phyloP scores from a whole-genome alignment of 305 asterid species.

The Fraxinus nigra region DNA sequence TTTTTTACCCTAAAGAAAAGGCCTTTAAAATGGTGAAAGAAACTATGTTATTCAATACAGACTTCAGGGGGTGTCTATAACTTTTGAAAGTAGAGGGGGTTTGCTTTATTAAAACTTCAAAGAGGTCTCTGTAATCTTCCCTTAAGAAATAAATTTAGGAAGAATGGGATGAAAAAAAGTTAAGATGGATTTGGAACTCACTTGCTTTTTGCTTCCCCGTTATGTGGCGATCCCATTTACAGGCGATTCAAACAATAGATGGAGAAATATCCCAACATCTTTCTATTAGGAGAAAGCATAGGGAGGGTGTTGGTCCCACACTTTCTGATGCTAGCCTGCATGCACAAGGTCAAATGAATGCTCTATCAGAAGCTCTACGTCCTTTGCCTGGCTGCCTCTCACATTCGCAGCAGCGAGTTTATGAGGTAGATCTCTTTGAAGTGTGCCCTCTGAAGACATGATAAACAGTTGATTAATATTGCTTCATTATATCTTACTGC shows the following conservation, averaged over 20 bases:
- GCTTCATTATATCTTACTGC: slow-evolving; percentile 18
- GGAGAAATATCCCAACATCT: slow-evolving; percentile 86
- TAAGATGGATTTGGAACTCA: slow-evolving; percentile 14
- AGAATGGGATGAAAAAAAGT: background rate
- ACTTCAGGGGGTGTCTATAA: background rate
- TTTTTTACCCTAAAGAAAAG: background rate
- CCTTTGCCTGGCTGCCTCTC: slow-evolving; percentile 95
- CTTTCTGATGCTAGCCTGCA: slow-evolving; percentile 65
- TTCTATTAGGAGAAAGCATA: slow-evolving; percentile 67
- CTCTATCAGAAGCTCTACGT: slow-evolving; percentile 88
- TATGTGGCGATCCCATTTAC: slow-evolving; percentile 21
- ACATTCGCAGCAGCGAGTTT: slow-evolving; percentile 90
- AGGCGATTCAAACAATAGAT: slow-evolving; percentile 96
- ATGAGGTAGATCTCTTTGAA: slow-evolving; percentile 58
- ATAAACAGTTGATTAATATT: slow-evolving; percentile 6
- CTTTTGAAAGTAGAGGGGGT: background rate
- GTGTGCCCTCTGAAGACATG: slow-evolving; percentile 8
- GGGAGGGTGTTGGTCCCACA: slow-evolving; percentile 74
- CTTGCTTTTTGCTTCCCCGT: background rate
- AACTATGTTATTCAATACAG: background rate
- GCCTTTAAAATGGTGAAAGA: background rate
- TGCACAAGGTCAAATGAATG: slow-evolving; percentile 73
- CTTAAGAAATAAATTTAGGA: background rate
- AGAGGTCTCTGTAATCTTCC: background rate
- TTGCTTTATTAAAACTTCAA: background rate